Conservation (phyloP, 2,329 filamentous ascomycete genomes). For the Alternaria solani region DNA sequence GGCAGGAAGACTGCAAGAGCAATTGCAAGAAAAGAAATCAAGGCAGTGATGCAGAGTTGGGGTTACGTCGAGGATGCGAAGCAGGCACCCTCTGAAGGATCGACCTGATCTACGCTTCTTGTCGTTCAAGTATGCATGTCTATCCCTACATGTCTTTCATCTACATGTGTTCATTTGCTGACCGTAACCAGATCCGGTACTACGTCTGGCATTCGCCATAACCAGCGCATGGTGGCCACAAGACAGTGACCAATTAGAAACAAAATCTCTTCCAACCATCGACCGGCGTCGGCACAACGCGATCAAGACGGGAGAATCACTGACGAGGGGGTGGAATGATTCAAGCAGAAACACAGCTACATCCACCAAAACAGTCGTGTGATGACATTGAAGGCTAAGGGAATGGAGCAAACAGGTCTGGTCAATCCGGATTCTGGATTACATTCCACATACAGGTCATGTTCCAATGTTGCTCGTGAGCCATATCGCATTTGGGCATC, state of each 20-base stretch:
- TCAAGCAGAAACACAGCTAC: not conserved
- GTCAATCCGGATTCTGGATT: no score
- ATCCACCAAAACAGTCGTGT: not conserved
- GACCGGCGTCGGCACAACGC: not conserved
- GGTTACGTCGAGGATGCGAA: slow-evolving; percentile 33
- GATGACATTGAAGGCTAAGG: no score
- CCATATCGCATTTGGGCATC: no score
- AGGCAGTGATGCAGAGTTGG: slow-evolving; percentile 36
- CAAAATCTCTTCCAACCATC: not conserved
- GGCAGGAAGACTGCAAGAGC: slow-evolving; percentile 35
- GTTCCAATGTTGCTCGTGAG: no score
- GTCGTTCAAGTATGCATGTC: not conserved
- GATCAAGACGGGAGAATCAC: not conserved
- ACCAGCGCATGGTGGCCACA: not conserved
- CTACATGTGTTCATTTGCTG: not conserved
- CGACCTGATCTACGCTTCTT: not conserved
- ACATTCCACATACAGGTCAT: no score
- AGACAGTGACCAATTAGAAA: not conserved
- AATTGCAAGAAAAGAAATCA: slow-evolving; percentile 29
- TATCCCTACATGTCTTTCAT: not conserved
- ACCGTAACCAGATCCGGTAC: not conserved
- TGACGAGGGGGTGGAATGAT: not conserved
- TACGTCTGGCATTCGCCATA: not conserved
- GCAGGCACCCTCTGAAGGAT: not conserved
- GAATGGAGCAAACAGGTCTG: no score